These are phyloP conservation scores for Mercurialis annua DNA, from an alignment of 345 rosid species.

Conservation along the genomic window DNA sequence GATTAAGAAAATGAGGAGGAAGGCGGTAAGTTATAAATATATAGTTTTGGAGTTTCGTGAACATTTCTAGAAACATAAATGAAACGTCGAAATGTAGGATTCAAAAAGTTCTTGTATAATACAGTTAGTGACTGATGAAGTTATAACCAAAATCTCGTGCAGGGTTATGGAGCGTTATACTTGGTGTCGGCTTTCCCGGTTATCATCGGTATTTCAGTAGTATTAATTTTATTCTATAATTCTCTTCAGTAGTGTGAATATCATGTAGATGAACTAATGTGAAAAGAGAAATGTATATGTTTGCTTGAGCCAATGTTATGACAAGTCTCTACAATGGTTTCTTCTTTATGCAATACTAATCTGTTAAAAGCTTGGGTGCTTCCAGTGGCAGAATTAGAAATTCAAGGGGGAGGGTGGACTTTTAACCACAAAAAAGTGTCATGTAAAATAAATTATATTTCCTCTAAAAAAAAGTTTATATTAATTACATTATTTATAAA, in stretches of 20 bases:
- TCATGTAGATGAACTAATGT: neutral
- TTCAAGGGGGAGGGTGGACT: no score
- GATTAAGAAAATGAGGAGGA: neutral
- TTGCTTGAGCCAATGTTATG: neutral
- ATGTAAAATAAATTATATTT: no score
- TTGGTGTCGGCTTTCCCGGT: slow-evolving; percentile 87
- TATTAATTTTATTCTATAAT: slow-evolving; percentile 79
- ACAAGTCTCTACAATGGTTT: neutral
- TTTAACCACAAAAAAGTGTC: no score
- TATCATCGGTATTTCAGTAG: slow-evolving; percentile 83
- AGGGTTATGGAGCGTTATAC: slow-evolving; percentile 96
- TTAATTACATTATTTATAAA: no score
- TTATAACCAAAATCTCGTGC: slow-evolving; percentile 36
- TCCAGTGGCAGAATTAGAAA: no score
- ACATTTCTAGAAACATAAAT: no score
- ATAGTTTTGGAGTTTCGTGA: no score
- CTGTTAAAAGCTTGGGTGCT: no score
- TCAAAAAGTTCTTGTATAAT: neutral
- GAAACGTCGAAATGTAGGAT: neutral
- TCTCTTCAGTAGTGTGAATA: slow-evolving; percentile 63
- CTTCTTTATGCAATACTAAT: neutral
- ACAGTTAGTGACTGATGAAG: slow-evolving; percentile 8
- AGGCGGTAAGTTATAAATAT: neutral
- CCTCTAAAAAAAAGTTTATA: no score
- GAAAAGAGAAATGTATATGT: neutral